Evolutionary conservation across 495 filamentous ascomycete species (phyloP).

Genomic region (Talaromyces wortmannii): DNA sequence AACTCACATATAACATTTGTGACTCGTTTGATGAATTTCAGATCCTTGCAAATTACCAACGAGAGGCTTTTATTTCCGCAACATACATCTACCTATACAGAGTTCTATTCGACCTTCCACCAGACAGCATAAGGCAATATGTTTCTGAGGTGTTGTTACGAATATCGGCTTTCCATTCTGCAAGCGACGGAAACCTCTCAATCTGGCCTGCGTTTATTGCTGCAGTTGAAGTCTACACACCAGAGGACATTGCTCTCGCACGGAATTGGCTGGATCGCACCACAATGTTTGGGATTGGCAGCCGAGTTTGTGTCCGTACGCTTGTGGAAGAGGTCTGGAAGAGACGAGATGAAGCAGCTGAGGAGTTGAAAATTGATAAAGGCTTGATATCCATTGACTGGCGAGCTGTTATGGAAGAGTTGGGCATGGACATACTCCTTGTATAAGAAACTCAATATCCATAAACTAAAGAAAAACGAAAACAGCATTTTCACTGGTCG

Average conservation of each 20-base stretch:
- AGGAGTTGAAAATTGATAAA: not conserved
- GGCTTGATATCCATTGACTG: constrained; percentile 10
- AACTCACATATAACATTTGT: not conserved
- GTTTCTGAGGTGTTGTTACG: constrained; percentile 9
- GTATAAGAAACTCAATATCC: not conserved
- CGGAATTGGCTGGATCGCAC: constrained; percentile 4
- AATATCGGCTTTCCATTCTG: constrained; percentile 4
- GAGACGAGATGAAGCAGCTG: constrained; percentile 1
- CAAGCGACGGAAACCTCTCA: constrained; percentile 7
- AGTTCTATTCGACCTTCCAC: constrained; percentile 6
- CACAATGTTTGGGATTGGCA: constrained; percentile 8
- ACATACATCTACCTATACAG: constrained; percentile 12
- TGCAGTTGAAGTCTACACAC: constrained; percentile 9
- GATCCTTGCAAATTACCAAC: constrained; percentile 5
- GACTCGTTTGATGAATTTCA: not conserved
- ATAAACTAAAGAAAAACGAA: not conserved
- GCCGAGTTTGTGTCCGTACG: constrained; percentile 3
- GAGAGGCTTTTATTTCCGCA: constrained; percentile 10
- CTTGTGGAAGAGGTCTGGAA: constrained; percentile 11
- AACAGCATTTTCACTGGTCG: not conserved
- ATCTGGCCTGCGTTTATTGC: constrained; percentile 15
- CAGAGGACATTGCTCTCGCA: constrained; percentile 5
- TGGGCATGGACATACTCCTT: constrained; percentile 12
- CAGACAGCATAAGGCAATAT: constrained; percentile 6
- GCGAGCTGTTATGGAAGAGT: constrained; percentile 9